Evolutionary conservation across 345 rosid genomes (phyloP).

Genomic region (Ceriops decandra): DNA sequence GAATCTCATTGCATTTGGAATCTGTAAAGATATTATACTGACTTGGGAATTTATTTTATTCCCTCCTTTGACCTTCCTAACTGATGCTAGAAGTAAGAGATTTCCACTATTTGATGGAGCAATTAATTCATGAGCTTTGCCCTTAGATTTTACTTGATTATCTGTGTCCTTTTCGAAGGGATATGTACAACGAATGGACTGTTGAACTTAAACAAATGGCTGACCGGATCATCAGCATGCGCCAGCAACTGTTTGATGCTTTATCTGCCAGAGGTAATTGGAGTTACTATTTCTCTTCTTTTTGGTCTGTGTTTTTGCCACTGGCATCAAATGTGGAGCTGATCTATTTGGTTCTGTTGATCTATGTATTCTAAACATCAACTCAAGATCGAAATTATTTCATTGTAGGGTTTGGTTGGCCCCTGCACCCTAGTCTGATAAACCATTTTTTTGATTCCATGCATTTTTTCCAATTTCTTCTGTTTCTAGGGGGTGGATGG

Average conservation of each 20-base stretch:
- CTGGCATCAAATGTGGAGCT: not conserved
- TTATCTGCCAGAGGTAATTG: conserved; percentile 38
- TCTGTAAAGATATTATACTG: no score
- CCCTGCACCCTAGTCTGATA: not conserved
- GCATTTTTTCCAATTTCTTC: not conserved
- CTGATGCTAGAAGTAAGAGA: conserved; percentile 2
- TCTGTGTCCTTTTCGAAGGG: conserved; percentile 21
- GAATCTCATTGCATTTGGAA: no score
- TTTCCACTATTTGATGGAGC: not conserved
- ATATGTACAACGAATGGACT: conserved; percentile 41
- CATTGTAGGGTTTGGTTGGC: no score
- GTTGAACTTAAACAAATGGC: conserved; percentile 45
- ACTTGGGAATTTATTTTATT: not conserved
- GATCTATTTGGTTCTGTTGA: not conserved
- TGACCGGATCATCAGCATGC: conserved; percentile 39
- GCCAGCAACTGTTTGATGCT: conserved; percentile 37
- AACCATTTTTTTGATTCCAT: not conserved
- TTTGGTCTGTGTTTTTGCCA: not conserved
- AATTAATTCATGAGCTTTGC: not conserved
- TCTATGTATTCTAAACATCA: not conserved
- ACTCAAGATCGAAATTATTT: not conserved
- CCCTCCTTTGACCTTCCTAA: not conserved
- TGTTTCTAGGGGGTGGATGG: not conserved
- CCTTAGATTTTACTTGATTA: not conserved
- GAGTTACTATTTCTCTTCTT: not conserved